Conservation (phyloP, 2,329 filamentous ascomycete species). For the Diaporthe vaccinii region DNA sequence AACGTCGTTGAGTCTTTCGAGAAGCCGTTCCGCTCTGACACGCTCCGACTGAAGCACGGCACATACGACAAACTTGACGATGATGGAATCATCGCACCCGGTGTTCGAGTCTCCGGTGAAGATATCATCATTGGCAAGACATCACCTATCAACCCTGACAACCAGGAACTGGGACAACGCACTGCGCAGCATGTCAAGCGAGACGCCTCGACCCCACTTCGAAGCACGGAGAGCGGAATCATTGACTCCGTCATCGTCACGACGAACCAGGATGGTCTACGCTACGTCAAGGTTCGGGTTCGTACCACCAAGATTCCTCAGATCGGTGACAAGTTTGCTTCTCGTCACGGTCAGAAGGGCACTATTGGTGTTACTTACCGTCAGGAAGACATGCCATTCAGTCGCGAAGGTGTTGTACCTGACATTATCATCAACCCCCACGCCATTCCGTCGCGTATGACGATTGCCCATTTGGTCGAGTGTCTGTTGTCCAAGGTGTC, state of each 20-base stretch:
- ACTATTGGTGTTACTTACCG: constrained; percentile 99
- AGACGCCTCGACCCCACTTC: constrained; percentile 93
- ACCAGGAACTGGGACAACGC: constrained; percentile 92
- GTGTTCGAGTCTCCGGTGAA: constrained; percentile 94
- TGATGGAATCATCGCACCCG: constrained; percentile 93
- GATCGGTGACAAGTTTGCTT: constrained; percentile 99
- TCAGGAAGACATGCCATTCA: constrained; percentile 99
- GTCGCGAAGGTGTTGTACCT: constrained; percentile 88
- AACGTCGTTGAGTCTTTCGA: constrained; percentile 95
- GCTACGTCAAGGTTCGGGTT: constrained; percentile 97
- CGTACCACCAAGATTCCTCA: constrained; percentile 98
- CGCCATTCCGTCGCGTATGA: constrained; percentile 99
- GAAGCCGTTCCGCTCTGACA: constrained; percentile 91
- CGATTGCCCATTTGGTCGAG: constrained; percentile 99
- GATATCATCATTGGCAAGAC: constrained; percentile 99
- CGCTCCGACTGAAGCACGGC: constrained; percentile 91
- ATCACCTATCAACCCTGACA: constrained; percentile 91
- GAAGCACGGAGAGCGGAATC: constrained; percentile 97
- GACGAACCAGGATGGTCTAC: constrained; percentile 92
- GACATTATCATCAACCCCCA: constrained; percentile 99
- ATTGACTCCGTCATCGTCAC: constrained; percentile 94
- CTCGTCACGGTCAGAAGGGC: constrained; percentile 98
- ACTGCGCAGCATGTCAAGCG: constrained; percentile 92
- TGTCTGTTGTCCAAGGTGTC: constrained; percentile 97
- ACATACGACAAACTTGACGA: constrained; percentile 98